Base-by-base conservation (phyloP, 106 monocot species). In the Dioscorea zingiberensis region DNA sequence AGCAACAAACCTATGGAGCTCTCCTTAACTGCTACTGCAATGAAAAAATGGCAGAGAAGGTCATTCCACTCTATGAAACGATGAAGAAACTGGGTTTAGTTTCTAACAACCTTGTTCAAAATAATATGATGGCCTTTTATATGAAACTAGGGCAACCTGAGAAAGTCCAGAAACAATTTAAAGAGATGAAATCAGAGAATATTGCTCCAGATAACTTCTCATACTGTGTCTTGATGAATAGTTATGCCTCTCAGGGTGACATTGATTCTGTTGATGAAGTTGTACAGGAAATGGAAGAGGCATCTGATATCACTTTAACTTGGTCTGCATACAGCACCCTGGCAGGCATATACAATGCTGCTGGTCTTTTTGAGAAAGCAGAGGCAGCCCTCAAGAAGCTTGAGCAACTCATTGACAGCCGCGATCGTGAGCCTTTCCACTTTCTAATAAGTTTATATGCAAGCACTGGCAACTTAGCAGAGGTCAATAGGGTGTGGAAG, bases 401-500 rank as follows among this genome's bases (percentile, higher is more conserved):
- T 44, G 84, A 92, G 72, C 59, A 72, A 54, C 27, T 61, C 27
- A 77, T 87, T 64, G 47, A 82, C 47, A 71, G 19, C 21, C 71
- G 51, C 4, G 74, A 85, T 22, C 67, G 84, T 2, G 32, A 27
- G 10, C 74, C 84, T 15, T 85, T 69, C 59, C 81, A 82, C 58
- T 66, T 60, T 60, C 79, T 92, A 22, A 72, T 92, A 44, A 87
- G 57, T 65, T 74, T 78, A 14, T 77, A 79, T 77, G 81, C 87
- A 28, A 59, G 79, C 30, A 64, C 73, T 22, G 79, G 84, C 13
- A 84, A 82, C 58, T 16, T 65, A 55, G 18, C 18, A 5, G 91
- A 91, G 56, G 86, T 92, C 67, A 58, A 56, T 22, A 72, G 84
- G 54, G 70, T 92, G 7, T 92, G 87, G 87, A 76, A 79, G 17